phyloP scores from a whole-genome alignment of 345 rosid genomes.

The Salix purpurea region DNA sequence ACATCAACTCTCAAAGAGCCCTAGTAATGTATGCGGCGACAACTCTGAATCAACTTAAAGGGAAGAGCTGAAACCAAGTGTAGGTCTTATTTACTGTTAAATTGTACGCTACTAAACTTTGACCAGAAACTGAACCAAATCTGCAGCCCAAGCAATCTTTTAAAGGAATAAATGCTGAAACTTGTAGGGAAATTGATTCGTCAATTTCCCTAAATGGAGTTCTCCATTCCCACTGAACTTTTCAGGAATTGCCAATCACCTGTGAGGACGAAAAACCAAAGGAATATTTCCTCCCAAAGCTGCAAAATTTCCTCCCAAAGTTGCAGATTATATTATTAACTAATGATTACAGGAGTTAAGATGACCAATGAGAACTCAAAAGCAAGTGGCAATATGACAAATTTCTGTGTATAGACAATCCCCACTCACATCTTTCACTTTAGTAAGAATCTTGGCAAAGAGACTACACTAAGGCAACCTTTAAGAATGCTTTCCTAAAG shows the following conservation, averaged over 20 bases:
- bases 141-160: not conserved
- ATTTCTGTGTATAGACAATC: not conserved
- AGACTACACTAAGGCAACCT: conserved; percentile 13
- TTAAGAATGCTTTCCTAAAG: conserved; percentile 28
- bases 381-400: not conserved
- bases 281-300: not conserved
- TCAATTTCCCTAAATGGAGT: conserved; percentile 3
- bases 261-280: not conserved
- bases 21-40: not conserved
- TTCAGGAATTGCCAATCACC: not conserved
- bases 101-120: not conserved
- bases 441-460: conserved; percentile 18
- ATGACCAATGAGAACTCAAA: not conserved
- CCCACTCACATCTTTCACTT: conserved; percentile 5
- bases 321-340: not conserved
- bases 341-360: not conserved
- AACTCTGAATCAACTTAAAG: not conserved
- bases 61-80: not conserved
- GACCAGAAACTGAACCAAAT: not conserved
- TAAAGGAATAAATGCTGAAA: not conserved
- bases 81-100: not conserved
- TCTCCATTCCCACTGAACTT: not conserved
- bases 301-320: not conserved
- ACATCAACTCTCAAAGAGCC: not conserved
- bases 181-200: not conserved